Percentiles rank a stretch among this genome's conserved stretches.
Conservation (phyloP, 2,329 filamentous ascomycete genomes). For the Pyrenophora seminiperda region DNA sequence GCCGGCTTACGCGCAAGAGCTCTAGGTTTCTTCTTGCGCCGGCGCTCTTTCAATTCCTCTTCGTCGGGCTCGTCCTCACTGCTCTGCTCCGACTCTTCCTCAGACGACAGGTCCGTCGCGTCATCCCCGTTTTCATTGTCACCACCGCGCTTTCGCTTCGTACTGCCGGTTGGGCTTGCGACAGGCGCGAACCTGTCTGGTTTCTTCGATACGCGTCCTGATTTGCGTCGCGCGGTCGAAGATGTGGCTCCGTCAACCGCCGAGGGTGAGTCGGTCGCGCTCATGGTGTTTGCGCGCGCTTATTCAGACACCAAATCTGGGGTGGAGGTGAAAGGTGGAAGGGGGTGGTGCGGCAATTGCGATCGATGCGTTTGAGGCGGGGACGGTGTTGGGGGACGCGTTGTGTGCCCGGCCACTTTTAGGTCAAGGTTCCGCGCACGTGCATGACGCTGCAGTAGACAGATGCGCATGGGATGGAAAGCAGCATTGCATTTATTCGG, state of each 20-base stretch:
- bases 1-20: constrained; percentile 46
- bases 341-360: constrained; percentile 26
- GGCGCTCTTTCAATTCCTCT: constrained; percentile 46
- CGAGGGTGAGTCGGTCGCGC: constrained; percentile 34
- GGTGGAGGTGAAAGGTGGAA: constrained; percentile 9
- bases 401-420: constrained; percentile 20
- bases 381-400: constrained; percentile 27
- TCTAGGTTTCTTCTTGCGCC: constrained; percentile 42
- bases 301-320: constrained; percentile 4
- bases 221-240: constrained; percentile 45
- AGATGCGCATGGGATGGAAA: too few species aligned
- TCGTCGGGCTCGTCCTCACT: constrained; percentile 48
- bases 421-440: constrained; percentile 19
- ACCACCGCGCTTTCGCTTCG: constrained; percentile 46
- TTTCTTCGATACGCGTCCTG: constrained; percentile 49
- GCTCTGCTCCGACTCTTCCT: constrained; percentile 40
- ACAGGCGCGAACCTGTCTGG: constrained; percentile 42
- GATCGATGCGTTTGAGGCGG: constrained; percentile 25
- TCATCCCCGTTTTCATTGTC: constrained; percentile 40
- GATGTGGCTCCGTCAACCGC: constrained; percentile 32
- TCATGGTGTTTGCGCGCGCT: constrained; percentile 39
- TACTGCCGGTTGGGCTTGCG: constrained; percentile 36
- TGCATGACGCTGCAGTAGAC: constrained; percentile 12
- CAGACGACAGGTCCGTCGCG: constrained; percentile 30
- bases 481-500: too few species aligned